Evolutionary conservation across 1,139 yeast species (phyloP), one percentile per base, ranked within the genome.

Genomic region (Yamadazyma buinensis): DNA sequence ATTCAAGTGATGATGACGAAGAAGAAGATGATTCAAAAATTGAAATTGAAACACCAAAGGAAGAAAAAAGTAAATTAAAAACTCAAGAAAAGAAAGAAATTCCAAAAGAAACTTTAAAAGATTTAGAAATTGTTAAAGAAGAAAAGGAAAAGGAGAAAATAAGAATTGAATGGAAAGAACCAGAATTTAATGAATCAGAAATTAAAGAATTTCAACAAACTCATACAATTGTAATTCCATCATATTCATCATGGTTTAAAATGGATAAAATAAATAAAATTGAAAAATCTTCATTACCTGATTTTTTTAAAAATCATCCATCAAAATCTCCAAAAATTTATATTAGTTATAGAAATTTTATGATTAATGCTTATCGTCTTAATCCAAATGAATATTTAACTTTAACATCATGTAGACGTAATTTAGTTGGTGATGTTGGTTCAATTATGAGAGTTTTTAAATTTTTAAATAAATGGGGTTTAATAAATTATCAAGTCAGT

Each of bases 381-480:
- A 90, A 92, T 55, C 98, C 98, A 11, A 81, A 83, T 50, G 98
- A 92, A 58, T 90, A 86, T 52, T 70, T 92, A 34, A 87, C 97
- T 0, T 84, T 88, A 36, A 92, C 98, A 0, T 94, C 97, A 0
- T 86, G 95, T 40, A 81, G 98, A 51, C 80, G 99, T 52, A 92
- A 90, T 52, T 72, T 94, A 42, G 94, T 88, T 15, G 98, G 98
- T 27, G 98, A 94, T 64, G 97, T 90, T 9, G 95, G 97, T 14
- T 83, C 96, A 1, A 74, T 94, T 41, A 79, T 92, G 76, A 75
- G 99, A 44, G 78, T 92, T 9, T 97, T 88, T 56, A 77, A 86
- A 43, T 92, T 94, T 53, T 68, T 94, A 44, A 90, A 80, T 53
- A 86, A 84, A 57, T 94, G 99, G 99, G 99, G 99, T 0, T 67